phyloP scores from a whole-genome alignment of 106 monocot genomes.

The Acorus calamus region DNA sequence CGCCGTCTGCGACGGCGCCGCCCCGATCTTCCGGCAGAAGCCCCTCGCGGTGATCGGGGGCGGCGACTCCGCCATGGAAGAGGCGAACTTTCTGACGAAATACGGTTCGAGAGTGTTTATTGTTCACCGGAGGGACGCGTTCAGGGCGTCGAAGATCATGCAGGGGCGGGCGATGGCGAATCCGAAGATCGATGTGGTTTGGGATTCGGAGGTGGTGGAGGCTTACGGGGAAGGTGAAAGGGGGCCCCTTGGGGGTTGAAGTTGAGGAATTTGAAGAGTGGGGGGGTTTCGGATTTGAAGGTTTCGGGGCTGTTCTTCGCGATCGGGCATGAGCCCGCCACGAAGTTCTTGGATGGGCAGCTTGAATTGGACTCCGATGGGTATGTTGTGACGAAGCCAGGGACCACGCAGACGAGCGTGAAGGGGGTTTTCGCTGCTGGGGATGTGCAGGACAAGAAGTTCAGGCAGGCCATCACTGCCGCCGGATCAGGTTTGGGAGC shows the following conservation, averaged over 20 bases:
- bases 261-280: constrained; percentile 48
- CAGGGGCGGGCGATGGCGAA: constrained; percentile 72
- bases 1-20: constrained; percentile 93
- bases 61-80: constrained; percentile 94
- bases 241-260: constrained; percentile 69
- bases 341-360: constrained; percentile 76
- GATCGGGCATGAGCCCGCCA: constrained; percentile 93
- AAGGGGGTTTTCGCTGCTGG: constrained; percentile 95
- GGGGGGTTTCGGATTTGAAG: constrained; percentile 48
- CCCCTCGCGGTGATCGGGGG: constrained; percentile 78
- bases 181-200: constrained; percentile 78
- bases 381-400: constrained; percentile 79
- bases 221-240: constrained; percentile 43
- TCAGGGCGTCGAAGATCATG: constrained; percentile 90
- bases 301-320: constrained; percentile 88
- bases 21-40: constrained; percentile 72
- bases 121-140: constrained; percentile 69
- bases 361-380: constrained; percentile 82
- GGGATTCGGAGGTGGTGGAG: constrained; percentile 75
- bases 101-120: constrained; percentile 83
- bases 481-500: constrained; percentile 72
- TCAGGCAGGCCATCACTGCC: constrained; percentile 86
- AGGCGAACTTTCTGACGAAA: constrained; percentile 90
- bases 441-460: constrained; percentile 97
- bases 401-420: constrained; percentile 71